These are phyloP conservation scores for Pestalotiopsis sp. DNA, from an alignment of 2,329 filamentous ascomycete species.

Conservation along the genomic window DNA sequence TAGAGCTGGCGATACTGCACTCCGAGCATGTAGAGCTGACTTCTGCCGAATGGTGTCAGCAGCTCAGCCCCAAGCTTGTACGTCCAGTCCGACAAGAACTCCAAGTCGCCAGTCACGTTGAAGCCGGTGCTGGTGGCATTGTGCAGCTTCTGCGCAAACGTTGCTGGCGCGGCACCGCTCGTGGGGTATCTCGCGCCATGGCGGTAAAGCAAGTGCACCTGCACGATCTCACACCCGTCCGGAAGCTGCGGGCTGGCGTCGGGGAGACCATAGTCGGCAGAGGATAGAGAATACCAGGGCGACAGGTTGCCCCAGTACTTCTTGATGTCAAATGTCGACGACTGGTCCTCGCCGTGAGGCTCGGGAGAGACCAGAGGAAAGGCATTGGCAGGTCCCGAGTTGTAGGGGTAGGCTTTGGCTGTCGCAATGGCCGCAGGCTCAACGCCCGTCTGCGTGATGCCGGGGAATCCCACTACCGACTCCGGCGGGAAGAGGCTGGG, in stretches of 20 bases:
- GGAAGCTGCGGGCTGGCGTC: conserved; percentile 32
- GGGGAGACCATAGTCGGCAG: conserved; percentile 33
- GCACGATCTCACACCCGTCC: conserved; percentile 30
- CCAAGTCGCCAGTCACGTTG: conserved; percentile 30
- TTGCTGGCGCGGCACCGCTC: conserved; percentile 27
- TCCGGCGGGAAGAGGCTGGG: conserved; percentile 31
- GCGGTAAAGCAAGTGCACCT: conserved; percentile 35
- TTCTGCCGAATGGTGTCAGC: conserved; percentile 40
- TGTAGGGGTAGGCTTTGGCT: conserved; percentile 30
- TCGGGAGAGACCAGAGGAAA: conserved; percentile 32
- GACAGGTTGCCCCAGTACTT: conserved; percentile 36
- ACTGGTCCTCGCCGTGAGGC: conserved; percentile 25
- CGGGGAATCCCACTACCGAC: conserved; percentile 29
- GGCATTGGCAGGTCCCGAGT: conserved; percentile 27
- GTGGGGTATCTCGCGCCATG: conserved; percentile 37
- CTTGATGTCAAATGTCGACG: conserved; percentile 30
- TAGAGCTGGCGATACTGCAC: conserved; percentile 43
- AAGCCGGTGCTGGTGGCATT: conserved; percentile 36
- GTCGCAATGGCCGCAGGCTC: conserved; percentile 32
- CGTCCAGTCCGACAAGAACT: conserved; percentile 33
- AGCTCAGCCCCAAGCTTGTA: conserved; percentile 38
- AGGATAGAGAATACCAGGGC: conserved; percentile 35
- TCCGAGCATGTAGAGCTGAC: conserved; percentile 43
- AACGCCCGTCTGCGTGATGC: conserved; percentile 28
- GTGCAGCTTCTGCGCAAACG: conserved; percentile 34